These are phyloP conservation scores for Phyllosticta citrichinensis DNA, from an alignment of 2,329 filamentous ascomycete species.

Conservation along the genomic window DNA sequence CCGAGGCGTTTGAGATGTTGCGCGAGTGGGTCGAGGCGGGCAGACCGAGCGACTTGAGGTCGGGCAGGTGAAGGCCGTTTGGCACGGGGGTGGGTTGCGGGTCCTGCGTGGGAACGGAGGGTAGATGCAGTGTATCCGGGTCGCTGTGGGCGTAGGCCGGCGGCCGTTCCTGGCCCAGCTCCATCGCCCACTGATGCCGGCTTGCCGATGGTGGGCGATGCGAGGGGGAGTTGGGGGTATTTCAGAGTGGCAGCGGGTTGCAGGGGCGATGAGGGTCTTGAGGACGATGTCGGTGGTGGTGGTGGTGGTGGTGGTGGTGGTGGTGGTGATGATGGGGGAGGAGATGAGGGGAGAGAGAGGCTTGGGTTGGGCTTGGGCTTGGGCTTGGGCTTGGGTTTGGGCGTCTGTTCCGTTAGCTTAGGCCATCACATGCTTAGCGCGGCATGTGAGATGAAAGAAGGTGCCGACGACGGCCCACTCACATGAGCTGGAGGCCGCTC, in stretches of 20 bases:
- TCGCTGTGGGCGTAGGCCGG: slow-evolving; percentile 35
- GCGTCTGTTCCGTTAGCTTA: background rate
- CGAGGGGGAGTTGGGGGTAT: background rate
- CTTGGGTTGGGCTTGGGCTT: background rate
- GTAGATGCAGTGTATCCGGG: slow-evolving; percentile 30
- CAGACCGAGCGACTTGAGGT: slow-evolving; percentile 35
- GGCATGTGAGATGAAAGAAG: background rate
- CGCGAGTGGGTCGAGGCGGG: slow-evolving; percentile 27
- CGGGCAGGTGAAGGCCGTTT: slow-evolving; percentile 29
- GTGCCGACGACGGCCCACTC: background rate
- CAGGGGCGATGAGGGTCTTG: background rate
- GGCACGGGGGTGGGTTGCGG: slow-evolving; percentile 15
- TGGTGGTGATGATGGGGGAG: background rate
- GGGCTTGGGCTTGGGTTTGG: background rate
- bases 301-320: background rate
- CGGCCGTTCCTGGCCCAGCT: slow-evolving; percentile 26
- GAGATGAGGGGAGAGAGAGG: background rate
- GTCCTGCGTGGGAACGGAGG: slow-evolving; percentile 31
- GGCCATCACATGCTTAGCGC: background rate
- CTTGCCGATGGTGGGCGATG: background rate
- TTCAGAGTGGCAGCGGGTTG: background rate
- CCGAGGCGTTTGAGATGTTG: slow-evolving; percentile 18
- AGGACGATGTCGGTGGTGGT: background rate
- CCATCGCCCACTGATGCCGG: slow-evolving; percentile 8
- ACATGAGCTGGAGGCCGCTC: background rate